phyloP scores from a whole-genome alignment of 1,284 basidiomycete genomes.

The Irpex lacteus region DNA sequence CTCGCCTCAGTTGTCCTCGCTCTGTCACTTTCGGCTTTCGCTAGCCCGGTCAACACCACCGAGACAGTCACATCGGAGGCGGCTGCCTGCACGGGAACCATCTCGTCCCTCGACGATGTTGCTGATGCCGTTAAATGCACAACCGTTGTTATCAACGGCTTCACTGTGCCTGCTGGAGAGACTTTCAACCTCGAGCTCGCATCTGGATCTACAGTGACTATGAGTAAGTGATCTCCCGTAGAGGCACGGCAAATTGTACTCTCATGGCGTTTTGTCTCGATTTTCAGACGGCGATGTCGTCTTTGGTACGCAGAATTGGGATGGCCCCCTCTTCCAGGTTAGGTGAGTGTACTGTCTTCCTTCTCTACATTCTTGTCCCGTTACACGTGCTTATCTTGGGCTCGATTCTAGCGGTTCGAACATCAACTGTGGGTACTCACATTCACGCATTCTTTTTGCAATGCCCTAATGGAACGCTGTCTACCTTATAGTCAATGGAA shows the following conservation, averaged over 20 bases:
- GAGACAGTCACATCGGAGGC: conserved; percentile 3
- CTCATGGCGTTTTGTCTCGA: background rate
- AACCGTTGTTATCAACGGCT: conserved; percentile 44
- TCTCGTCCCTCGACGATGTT: conserved; percentile 42
- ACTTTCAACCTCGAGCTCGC: conserved; percentile 28
- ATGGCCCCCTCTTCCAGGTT: conserved; percentile 31
- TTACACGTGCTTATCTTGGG: conserved; percentile 18
- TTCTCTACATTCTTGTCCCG: conserved; percentile 1
- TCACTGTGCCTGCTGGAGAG: conserved; percentile 35
- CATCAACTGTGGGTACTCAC: conserved; percentile 25
- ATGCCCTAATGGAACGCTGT: background rate
- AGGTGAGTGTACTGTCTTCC: conserved; percentile 8
- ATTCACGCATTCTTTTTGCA: background rate
- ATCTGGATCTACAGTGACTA: conserved; percentile 29
- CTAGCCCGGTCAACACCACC: conserved; percentile 1
- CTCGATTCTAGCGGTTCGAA: conserved; percentile 21
- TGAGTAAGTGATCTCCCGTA: conserved; percentile 31
- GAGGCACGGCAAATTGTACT: background rate
- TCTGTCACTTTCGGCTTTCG: background rate
- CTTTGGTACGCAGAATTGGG: conserved; percentile 33
- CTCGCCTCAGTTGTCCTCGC: background rate
- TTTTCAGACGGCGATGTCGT: conserved; percentile 28
- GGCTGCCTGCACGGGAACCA: conserved; percentile 36
- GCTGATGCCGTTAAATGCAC: conserved; percentile 41
- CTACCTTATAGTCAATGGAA: conserved; percentile 33